Conservation (phyloP, 805 yeast genomes). For the Saturnispora zaruensis region DNA sequence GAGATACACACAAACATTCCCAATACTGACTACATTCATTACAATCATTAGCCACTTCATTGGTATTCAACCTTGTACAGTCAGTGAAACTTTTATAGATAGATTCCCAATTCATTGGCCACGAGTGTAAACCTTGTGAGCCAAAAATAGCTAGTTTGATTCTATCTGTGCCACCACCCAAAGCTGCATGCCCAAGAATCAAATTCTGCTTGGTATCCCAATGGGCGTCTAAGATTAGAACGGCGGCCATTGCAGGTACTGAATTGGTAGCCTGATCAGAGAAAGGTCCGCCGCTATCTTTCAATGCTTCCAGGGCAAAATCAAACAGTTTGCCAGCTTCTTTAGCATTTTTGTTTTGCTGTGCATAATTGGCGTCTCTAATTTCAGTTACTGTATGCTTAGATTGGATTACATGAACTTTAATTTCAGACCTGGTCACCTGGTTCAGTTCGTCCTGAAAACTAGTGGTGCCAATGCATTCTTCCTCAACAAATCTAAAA, state of each 20-base stretch:
- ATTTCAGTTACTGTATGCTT: constrained; percentile 63
- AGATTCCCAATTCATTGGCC: constrained; percentile 81
- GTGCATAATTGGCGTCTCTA: constrained; percentile 73
- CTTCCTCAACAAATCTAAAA: constrained; percentile 67
- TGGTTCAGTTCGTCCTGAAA: constrained; percentile 31
- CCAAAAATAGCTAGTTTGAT: constrained; percentile 86
- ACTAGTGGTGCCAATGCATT: constrained; percentile 44
- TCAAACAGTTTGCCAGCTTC: constrained; percentile 70
- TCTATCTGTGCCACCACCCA: constrained; percentile 76
- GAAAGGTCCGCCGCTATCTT: constrained; percentile 48
- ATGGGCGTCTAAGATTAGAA: constrained; percentile 73
- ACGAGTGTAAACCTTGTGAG: constrained; percentile 81
- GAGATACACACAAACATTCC: constrained; percentile 79
- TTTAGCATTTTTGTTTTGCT: constrained; percentile 68
- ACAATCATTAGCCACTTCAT: constrained; percentile 85
- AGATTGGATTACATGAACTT: constrained; percentile 67
- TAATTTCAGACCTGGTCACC: constrained; percentile 49
- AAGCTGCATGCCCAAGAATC: constrained; percentile 82
- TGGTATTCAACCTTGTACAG: constrained; percentile 48
- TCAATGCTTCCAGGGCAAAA: constrained; percentile 70
- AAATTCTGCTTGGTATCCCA: constrained; percentile 57
- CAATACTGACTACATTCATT: constrained; percentile 79
- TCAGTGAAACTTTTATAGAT: constrained; percentile 64
- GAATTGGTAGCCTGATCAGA: constrained; percentile 24
- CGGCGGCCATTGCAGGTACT: constrained; percentile 71